Conservation (phyloP, 2,329 filamentous ascomycete genomes). For the Mollisia scopiformis region DNA sequence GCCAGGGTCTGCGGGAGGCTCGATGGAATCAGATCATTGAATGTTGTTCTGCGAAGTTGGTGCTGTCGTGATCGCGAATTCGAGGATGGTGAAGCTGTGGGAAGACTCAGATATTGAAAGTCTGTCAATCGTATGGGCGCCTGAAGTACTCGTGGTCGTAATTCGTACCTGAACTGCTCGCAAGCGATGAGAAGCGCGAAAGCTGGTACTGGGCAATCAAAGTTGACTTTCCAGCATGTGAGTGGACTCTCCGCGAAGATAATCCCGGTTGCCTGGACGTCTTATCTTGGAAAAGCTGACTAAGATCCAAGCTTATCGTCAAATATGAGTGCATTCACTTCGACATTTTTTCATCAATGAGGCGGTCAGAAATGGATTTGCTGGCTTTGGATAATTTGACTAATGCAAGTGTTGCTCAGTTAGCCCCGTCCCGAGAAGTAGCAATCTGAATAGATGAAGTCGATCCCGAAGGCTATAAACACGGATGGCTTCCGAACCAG, state of each 20-base stretch:
- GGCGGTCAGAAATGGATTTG: no score
- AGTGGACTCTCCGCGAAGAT: not conserved
- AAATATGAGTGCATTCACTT: not conserved
- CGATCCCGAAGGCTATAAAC: no score
- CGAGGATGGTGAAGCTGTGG: constrained; percentile 1
- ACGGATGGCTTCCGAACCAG: no score
- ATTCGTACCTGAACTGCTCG: constrained; percentile 4
- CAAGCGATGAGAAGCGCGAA: not conserved
- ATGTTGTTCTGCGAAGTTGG: not conserved
- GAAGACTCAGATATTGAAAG: constrained; percentile 1
- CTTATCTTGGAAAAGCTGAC: not conserved
- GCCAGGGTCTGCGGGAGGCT: not conserved
- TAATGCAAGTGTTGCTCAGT: no score
- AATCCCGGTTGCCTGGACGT: not conserved
- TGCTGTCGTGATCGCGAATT: constrained; percentile 3
- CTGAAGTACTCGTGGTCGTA: constrained; percentile 16
- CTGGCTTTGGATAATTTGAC: no score
- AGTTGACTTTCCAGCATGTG: constrained; percentile 1
- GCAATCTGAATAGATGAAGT: no score
- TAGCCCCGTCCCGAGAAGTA: no score
- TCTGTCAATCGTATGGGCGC: constrained; percentile 12
- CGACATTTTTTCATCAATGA: not conserved
- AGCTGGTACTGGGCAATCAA: no score
- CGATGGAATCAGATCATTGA: constrained; percentile 10
- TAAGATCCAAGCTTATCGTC: not conserved